Conservation (phyloP, 129 eudicot species). For the Flaveria ramosissima region DNA sequence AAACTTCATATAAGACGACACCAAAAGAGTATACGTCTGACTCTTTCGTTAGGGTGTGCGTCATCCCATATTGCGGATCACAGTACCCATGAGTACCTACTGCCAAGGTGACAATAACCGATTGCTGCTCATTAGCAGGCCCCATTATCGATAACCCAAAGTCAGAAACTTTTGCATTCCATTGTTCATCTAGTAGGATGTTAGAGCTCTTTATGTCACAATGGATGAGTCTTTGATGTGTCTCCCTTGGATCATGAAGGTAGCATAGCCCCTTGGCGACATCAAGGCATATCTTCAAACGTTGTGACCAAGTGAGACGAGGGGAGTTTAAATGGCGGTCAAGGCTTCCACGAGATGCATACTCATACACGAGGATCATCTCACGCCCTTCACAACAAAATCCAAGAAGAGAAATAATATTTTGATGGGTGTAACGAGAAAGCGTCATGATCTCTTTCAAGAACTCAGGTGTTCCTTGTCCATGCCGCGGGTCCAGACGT, state of each 20-base stretch:
- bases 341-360: background rate
- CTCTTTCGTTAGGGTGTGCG: slow-evolving; percentile 17
- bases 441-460: slow-evolving; percentile 19
- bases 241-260: slow-evolving; percentile 35
- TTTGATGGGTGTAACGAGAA: slow-evolving; percentile 9
- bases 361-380: slow-evolving; percentile 7
- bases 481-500: background rate
- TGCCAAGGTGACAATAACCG: background rate
- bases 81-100: slow-evolving; percentile 11
- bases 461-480: slow-evolving; percentile 18
- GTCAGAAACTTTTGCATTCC: slow-evolving; percentile 38
- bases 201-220: slow-evolving; percentile 40
- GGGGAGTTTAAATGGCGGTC: background rate
- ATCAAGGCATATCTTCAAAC: slow-evolving; percentile 35
- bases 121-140: slow-evolving; percentile 3
- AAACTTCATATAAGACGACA: slow-evolving; percentile 7
- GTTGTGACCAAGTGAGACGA: slow-evolving; percentile 21
- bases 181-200: slow-evolving; percentile 33
- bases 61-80: background rate
- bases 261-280: slow-evolving; percentile 35
- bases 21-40: slow-evolving; percentile 16
- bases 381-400: slow-evolving; percentile 6
- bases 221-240: slow-evolving; percentile 37
- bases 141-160: slow-evolving; percentile 25
- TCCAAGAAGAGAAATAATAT: slow-evolving; percentile 19